phyloP scores from a whole-genome alignment of 208 protist species.

The Trypanosoma brucei region DNA sequence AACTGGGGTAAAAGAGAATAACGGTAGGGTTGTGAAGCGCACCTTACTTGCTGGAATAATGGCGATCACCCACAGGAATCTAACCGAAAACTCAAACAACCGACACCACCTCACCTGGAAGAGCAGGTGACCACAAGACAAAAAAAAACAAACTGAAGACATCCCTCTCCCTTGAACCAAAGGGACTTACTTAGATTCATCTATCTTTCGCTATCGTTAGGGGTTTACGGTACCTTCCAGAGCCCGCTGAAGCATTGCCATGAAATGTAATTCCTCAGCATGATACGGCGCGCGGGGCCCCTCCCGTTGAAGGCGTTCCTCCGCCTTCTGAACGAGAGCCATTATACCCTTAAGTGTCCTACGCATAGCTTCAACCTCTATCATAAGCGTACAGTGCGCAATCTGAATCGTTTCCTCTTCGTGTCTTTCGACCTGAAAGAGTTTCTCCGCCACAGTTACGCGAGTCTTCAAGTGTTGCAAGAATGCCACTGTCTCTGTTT shows the following conservation, averaged over 20 bases:
- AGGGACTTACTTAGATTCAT: too few species aligned
- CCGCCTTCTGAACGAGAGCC: conserved; percentile 20
- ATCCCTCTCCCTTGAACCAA: too few species aligned
- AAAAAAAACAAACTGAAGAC: too few species aligned
- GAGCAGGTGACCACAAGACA: too few species aligned
- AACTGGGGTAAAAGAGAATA: too few species aligned
- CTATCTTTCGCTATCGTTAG: too few species aligned
- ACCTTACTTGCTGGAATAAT: too few species aligned
- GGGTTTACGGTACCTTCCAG: conserved; percentile 18
- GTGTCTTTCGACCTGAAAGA: conserved; percentile 50
- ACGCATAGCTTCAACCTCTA: conserved; percentile 54
- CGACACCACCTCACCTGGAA: too few species aligned
- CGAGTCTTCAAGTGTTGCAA: conserved; percentile 39
- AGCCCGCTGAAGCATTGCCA: conserved; percentile 22
- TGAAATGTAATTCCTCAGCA: conserved; percentile 22
- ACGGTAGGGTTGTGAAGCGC: too few species aligned
- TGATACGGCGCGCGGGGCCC: conserved; percentile 18
- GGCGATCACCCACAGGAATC: too few species aligned
- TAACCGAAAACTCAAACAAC: too few species aligned
- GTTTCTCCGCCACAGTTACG: conserved; percentile 33
- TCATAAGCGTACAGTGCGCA: conserved; percentile 37
- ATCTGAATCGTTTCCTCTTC: conserved; percentile 71
- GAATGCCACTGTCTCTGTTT: conserved; percentile 34
- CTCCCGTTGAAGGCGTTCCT: conserved; percentile 20
- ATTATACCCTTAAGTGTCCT: conserved; percentile 27